Evolutionary conservation across 1,284 basidiomycete species (phyloP), one percentile per base, ranked within the genome.

Genomic region (Tilletiopsis washingtonensis): DNA sequence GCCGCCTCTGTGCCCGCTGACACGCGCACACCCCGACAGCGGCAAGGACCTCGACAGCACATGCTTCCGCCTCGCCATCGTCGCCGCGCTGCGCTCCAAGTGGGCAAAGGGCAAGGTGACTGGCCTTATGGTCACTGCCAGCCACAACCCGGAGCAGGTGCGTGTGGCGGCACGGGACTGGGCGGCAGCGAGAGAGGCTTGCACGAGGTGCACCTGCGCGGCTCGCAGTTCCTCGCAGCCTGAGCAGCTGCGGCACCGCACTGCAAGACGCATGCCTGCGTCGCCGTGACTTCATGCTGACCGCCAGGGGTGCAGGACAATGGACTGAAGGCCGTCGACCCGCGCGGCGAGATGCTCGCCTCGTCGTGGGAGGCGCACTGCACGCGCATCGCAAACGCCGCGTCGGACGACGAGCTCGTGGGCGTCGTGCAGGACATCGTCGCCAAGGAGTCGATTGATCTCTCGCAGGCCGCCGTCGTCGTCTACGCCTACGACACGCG

Each of bases 261-360:
- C 14, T 36, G 7, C 39, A n/a, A 11, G 9, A 9, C 20, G 15
- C 29, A 34, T 34, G 7, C n/a, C n/a, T 34, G 7, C n/a, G 29
- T 34, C n/a, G 7, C 29, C 36, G 26, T 43, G 12, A 38, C 23
- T 5, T 19, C 50, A 15, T 6, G n/a, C n/a, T n/a, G n/a, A n/a
- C n/a, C n/a, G n/a, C 14, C 14, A 14, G 14, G 14, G 14, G 34
- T 36, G 23, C 38, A 96, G 88, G 94, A 99, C 75, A 99, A 99
- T 74, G 94, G 94, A 29, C 89, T 97, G 56, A 99, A 98, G 75
- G 82, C 98, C 45, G 89, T 99, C 40, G 94, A 99, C 76, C 88
- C 94, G 15, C 83, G 83, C 12, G 94, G 94, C n/a, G 94, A 99
- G 75, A 99, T 99, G 94, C 81, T 99, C n/a, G 87, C 93, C 69